Base-by-base conservation (phyloP, 192 early-diverging fungal genomes). In the Rhizophagus clarus region DNA sequence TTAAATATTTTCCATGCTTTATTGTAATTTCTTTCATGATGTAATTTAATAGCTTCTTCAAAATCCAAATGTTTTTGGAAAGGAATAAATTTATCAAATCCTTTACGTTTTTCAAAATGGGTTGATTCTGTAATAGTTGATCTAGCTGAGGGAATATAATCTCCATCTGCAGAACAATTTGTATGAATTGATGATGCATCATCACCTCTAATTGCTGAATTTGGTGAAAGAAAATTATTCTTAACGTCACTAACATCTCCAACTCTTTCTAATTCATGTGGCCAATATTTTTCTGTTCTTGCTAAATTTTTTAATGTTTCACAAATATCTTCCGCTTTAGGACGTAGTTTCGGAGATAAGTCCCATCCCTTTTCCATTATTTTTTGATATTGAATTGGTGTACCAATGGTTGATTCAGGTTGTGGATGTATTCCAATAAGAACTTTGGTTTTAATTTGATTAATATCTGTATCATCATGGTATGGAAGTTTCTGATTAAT, bases 311-410 rank as follows among this genome's bases (percentile, higher is more conserved):
- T 29, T 66, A 66, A 66, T 15, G 5, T 31, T 5, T 66, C 26
- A 6, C 37, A 66, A 31, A 15, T 10, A 84, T 76, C 12, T 37
- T 84, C 81, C n/a, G 81, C 77, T 14, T 69, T 81, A 22, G 79
- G 81, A 49, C 85, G 70, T 7, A 62, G 72, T 3, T 71, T 17
- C 2, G 85, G 81, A 28, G 79, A 79, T 56, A 67, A 40, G 63
- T 80, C 82, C 85, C 85, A 86, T 10, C 83, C 84, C 47, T 81
- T 76, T 24, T 81, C 74, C 40, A 86, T 45, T 68, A 86, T 28
- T 17, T 82, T 79, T 20, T 72, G 79, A 34, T 79, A 86, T 40
- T 82, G 76, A 20, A 14, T 45, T 5, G 85, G 85, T 2, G 85
- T 84, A 8, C 81, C 85, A 28, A 0, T 17, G 5, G 15, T 15